Evolutionary conservation across 768 basidiomycete genomes (phyloP).

Genomic region (Tulasnella sp.): DNA sequence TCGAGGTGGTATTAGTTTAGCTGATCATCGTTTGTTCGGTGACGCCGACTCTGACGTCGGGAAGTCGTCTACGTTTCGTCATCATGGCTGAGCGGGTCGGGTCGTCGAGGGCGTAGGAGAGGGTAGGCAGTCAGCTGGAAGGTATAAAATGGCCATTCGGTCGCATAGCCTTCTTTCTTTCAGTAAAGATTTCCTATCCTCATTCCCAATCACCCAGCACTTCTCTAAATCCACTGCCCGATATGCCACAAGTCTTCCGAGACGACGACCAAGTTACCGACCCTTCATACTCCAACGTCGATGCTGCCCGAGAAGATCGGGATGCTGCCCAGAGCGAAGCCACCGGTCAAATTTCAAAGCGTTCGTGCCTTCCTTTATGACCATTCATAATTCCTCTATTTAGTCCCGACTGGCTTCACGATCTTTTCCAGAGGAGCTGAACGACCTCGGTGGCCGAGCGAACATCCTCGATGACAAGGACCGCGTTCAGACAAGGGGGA

Average conservation of each 20-base stretch:
- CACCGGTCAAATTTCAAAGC: background rate
- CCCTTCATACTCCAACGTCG: constrained; percentile 8
- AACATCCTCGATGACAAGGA: constrained; percentile 18
- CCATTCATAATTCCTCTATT: background rate
- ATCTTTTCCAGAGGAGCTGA: background rate
- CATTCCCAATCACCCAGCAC: background rate
- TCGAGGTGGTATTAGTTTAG: background rate
- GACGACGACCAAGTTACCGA: constrained; percentile 13
- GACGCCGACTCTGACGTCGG: background rate
- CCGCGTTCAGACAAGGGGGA: constrained; percentile 8
- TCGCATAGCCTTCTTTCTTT: background rate
- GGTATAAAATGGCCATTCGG: background rate
- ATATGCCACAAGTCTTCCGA: background rate
- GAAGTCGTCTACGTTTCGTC: background rate
- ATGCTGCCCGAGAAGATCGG: constrained; percentile 18
- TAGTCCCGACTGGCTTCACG: background rate
- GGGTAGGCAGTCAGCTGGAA: background rate
- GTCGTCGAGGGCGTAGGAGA: background rate
- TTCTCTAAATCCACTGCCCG: background rate
- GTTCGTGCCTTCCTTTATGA: background rate
- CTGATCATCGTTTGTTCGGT: background rate
- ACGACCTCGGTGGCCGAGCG: constrained; percentile 12
- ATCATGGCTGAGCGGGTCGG: background rate
- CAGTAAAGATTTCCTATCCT: too few relatives aligned
- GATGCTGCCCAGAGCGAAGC: constrained; percentile 14